Base-by-base conservation (phyloP, 2,329 filamentous ascomycete genomes). In the Rachicladosporium sp. region DNA sequence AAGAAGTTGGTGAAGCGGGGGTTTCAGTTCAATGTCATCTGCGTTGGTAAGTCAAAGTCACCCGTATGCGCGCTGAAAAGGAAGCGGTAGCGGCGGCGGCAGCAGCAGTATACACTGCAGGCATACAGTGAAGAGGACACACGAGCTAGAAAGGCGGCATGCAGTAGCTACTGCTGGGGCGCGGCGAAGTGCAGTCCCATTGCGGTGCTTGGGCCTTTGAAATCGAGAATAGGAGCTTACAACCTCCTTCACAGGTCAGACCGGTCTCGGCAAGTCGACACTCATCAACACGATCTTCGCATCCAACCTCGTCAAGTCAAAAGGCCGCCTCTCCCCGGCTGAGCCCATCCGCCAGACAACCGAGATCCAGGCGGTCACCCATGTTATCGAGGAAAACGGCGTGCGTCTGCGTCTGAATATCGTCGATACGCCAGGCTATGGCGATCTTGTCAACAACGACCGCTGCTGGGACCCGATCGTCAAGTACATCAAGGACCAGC, bases 401-500 rank as follows among this genome's bases (percentile, higher is more conserved):
- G 91, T 98, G 53, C 88, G 91, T 61, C 80, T 98, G 58, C 78
- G 91, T 57, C 74, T 98, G 59, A 98, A 96, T 77, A 98, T 98
- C 59, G 91, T 98, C 58, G 91, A 98, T 64, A 98, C 91, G 49
- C 91, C 91, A 49, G 91, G 91, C 50, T 98, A 98, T 60, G 91
- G 91, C 60, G 91, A 98, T 59, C 78, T 95, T 61, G 91, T 98
- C 67, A 98, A 98, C 78, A 98, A 98, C 67, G 91, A 98, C 71
- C 83, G 91, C 75, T 98, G 91, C 80, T 98, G 91, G 91, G 91
- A 98, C 62, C 91, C 91, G 48, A 98, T 98, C 64, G 89, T 98
- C 74, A 98, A 98, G 74, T 98, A 98, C 70, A 98, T 98, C 76
- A 98, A 98, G 76, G 91, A 98, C 68, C 91, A 98, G 73, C 91